Conservation (phyloP, 192 early-diverging fungal genomes). For the Umbelopsis sp. region DNA sequence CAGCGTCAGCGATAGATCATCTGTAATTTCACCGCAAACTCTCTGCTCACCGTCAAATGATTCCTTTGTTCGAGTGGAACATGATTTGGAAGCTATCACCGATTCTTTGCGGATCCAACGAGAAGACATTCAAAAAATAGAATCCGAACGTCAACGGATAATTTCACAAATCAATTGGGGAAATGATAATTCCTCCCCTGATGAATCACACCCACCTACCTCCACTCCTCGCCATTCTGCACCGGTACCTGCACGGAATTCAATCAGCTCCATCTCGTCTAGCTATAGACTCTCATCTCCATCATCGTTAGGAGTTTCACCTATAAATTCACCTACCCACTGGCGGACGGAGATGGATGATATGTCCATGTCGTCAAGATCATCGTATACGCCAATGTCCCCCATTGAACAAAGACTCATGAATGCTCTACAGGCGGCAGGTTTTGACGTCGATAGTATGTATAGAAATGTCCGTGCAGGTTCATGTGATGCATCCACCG, state of each 20-base stretch:
- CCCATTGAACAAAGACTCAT: slow-evolving; percentile 51
- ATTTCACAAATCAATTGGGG: slow-evolving; percentile 14
- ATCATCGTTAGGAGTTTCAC: slow-evolving; percentile 33
- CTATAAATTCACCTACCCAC: slow-evolving; percentile 26
- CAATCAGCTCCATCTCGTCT: slow-evolving; percentile 24
- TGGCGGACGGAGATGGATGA: slow-evolving; percentile 27
- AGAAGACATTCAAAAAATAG: slow-evolving; percentile 15
- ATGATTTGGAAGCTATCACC: neutral
- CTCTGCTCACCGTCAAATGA: slow-evolving; percentile 22
- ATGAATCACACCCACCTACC: neutral
- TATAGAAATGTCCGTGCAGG: slow-evolving; percentile 55
- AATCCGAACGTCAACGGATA: slow-evolving; percentile 13
- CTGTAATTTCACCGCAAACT: slow-evolving; percentile 34
- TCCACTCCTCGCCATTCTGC: neutral
- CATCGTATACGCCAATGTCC: slow-evolving; percentile 38
- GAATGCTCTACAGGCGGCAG: slow-evolving; percentile 46
- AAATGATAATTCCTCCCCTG: neutral
- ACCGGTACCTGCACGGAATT: slow-evolving; percentile 16
- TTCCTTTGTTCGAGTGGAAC: slow-evolving; percentile 9
- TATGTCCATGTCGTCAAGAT: slow-evolving; percentile 35
- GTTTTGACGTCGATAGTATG: slow-evolving; percentile 60
- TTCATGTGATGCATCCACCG: slow-evolving; percentile 59
- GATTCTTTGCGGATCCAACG: neutral
- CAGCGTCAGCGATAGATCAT: slow-evolving; percentile 25
- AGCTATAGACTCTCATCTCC: slow-evolving; percentile 35